Base-by-base conservation (phyloP, 352 stramenopile genomes). In the Phytopythium delawarense region DNA sequence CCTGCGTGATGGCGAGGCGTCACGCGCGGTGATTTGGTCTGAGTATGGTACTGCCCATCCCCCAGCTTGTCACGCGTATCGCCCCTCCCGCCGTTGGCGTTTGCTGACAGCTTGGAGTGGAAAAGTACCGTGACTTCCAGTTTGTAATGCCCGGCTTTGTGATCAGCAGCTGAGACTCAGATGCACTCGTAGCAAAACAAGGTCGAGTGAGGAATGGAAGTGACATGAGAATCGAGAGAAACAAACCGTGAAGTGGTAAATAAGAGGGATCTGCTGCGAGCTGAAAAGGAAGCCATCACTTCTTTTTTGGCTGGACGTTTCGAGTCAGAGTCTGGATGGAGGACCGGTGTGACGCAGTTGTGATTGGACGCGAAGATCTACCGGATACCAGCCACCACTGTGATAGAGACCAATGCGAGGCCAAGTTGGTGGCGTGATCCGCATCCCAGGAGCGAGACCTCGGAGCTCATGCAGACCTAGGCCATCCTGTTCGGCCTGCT, bases 301-400 rank as follows among this genome's bases (percentile, higher is more conserved):
- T 45, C 40, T 45, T 45, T 45, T 45, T 45, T 45, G 40, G 40
- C 42, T 25, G 42, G 42, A 25, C 42, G 18, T 49, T 49, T 49
- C 42, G 42, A 49, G 42, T 25, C 42, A 7, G 42, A 49, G 1
- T 11, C 42, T 4, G 42, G 42, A 49, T 49, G 42, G 42, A 49
- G 25, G 13, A 40, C 28, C 28, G 28, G 4, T 32, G 12, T 40
- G 35, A 40, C 35, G 35, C 35, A 4, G 35, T 40, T 2, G 12
- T 16, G 35, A 40, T 40, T 40, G 35, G 35, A 40, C 35, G 35
- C 35, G 35, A 7, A 16, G 35, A 40, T 40, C 35, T 15, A 40
- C 35, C 35, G 12, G 35, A 32, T 40, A 15, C 12, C 12, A 40
- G 35, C 9, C 35, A 40, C 35, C 35, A 40, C 35, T 28, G 25